These are phyloP conservation scores for Trypanosoma avium DNA, from an alignment of 208 protist genomes.

Conservation along the genomic window DNA sequence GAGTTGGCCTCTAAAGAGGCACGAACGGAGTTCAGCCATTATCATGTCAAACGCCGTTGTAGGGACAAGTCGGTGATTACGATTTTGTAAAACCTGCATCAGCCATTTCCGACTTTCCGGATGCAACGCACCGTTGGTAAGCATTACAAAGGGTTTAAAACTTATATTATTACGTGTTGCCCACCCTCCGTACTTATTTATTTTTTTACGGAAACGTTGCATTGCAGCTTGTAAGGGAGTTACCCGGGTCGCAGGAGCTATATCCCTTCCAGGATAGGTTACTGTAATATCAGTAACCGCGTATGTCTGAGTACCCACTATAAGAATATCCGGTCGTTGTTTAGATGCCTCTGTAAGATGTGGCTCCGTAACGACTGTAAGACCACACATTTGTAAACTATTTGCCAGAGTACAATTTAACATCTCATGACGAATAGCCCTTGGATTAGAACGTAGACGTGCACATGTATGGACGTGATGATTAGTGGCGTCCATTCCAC, in stretches of 20 bases:
- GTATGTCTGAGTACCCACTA: slow-evolving; percentile 6
- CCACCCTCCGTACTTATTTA: slow-evolving; percentile 28
- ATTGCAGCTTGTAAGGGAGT: not conserved
- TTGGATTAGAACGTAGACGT: not conserved
- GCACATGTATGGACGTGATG: slow-evolving; percentile 36
- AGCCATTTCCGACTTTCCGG: slow-evolving; percentile 28
- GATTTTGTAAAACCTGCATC: slow-evolving; percentile 7
- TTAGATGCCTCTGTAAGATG: slow-evolving; percentile 5
- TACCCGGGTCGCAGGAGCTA: not conserved
- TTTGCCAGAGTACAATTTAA: slow-evolving; percentile 15
- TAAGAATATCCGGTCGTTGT: slow-evolving; percentile 24
- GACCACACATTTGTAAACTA: slow-evolving; percentile 23
- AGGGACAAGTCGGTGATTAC: not conserved
- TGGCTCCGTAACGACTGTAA: slow-evolving; percentile 14
- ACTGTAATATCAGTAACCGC: slow-evolving; percentile 33
- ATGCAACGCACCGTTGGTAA: slow-evolving; percentile 29
- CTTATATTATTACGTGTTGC: slow-evolving; percentile 5
- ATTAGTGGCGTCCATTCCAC: slow-evolving; percentile 28
- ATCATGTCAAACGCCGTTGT: slow-evolving; percentile 23
- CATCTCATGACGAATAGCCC: slow-evolving; percentile 29
- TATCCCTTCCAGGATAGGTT: slow-evolving; percentile 25
- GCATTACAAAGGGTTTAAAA: slow-evolving; percentile 30
- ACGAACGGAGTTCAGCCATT: no score
- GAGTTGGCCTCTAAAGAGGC: no score
- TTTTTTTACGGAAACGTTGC: slow-evolving; percentile 18